Evolutionary conservation across 2,329 filamentous ascomycete species (phyloP), one percentile per base, ranked within the genome.

Genomic region (Lasiodiplodia gonubiensis): DNA sequence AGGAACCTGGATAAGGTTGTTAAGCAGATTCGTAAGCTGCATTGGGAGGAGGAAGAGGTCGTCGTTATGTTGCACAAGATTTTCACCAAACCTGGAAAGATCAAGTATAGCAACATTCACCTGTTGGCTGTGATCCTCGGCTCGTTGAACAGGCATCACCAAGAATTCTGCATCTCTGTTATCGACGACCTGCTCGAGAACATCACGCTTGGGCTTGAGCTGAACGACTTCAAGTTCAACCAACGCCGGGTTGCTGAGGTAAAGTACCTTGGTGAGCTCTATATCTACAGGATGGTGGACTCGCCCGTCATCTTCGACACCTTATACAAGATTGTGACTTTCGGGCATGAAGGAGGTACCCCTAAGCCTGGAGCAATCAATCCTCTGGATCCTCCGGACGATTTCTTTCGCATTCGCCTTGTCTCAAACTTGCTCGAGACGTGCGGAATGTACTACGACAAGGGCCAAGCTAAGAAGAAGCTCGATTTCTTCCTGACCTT

Each of bases 141-240:
- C 69, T 92, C 93, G 1, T 85, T 99, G 51, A 94, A 96, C 76
- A 90, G 94, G 16, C 96, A 98, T 73, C 95, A 99, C 72, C 92
- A 94, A 67, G 89, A 90, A 12, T 99, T 99, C 74, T 92, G 94
- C 21, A 91, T 97, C 67, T 88, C 88, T n/a, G 89, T 97, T 57
- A 92, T 99, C 70, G 95, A 99, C 77, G 93, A 94, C 70, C 82
- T 98, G 6, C 84, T 98, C 18, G 96, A 99, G 79, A 90, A 92
- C 6, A 90, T 99, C 70, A 91, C 87, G 0, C 86, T 96, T 70
- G 95, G 95, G 1, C 84, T 99, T 2, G 95, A 99, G 79, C 88
- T 94, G 72, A 98, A 98, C 73, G 95, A 99, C 77, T 99, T 97
- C 85, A 94, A 96, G 74, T 96, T 93, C 81, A 97, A 97, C 76